Base-by-base conservation (phyloP, 2,329 filamentous ascomycete genomes). In the Ceratocystis alfenasii region DNA sequence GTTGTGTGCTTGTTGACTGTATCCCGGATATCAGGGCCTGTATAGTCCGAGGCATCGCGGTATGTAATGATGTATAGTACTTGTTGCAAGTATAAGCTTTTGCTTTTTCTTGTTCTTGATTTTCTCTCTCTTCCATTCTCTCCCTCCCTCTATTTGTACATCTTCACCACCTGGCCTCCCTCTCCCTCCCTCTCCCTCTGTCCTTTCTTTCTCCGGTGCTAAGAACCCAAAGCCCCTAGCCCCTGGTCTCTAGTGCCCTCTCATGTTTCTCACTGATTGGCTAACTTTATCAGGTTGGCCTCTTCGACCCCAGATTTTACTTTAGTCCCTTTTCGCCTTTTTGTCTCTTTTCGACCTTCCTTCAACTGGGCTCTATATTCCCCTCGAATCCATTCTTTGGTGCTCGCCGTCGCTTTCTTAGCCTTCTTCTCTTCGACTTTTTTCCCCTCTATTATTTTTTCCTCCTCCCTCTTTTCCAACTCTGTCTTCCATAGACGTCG, bases 261-360 rank as follows among this genome's bases (percentile, higher is more conserved):
- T 55, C 41, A 8, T 53, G 36, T 33, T 46, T 15, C n/a, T 15
- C 20, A 20, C 8, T 61, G 59, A 41, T 62, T 41, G 33, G 36
- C 59, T 62, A 44, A 33, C n/a, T 25, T 20, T 10, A 28, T n/a
- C 15, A 48, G 44, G 25, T 36, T 48, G 41, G 22, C 30, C 50
- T 57, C 36, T 33, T 55, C 62, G 59, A 67, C 65, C 65, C 65
- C 62, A 55, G 65, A 67, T 67, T 67, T 67, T 55, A 68, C 45
- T 68, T 64, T 63, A 45, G 22, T 61, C 48, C 44, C 30, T 60
- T 45, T 65, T 65, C 44, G 8, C 50, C 55, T 50, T 50, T 45
- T 63, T 59, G 41, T 46, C 33, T 66, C 10, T 63, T 63, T 65
- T 28, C 36, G 28, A 10, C 25, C 30, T 44, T 44, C 17, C 15